Conservation (phyloP, 371 early-diverging fungal genomes). For the Syncephalastrum contaminatum region DNA sequence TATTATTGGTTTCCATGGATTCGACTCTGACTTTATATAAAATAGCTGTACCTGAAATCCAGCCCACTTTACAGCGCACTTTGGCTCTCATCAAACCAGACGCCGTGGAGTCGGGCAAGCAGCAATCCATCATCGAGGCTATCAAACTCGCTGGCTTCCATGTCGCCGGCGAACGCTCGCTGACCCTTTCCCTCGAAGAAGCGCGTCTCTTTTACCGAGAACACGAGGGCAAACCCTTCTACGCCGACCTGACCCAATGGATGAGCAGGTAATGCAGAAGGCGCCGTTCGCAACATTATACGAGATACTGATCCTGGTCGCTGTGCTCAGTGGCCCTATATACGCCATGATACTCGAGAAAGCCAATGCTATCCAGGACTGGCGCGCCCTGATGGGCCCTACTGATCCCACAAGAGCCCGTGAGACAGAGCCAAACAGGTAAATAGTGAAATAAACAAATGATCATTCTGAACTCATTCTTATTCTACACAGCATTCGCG, state of each 20-base stretch:
- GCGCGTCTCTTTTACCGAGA: constrained; percentile 71
- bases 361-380: constrained; percentile 56
- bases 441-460: constrained; percentile 7
- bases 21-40: background rate
- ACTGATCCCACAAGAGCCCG: constrained; percentile 69
- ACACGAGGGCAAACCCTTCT: constrained; percentile 70
- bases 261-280: constrained; percentile 61
- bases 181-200: constrained; percentile 46
- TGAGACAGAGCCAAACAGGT: constrained; percentile 52
- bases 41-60: constrained; percentile 2
- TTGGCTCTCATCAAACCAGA: constrained; percentile 41
- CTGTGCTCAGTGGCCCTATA: constrained; percentile 58
- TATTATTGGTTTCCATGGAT: background rate
- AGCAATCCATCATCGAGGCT: constrained; percentile 56
- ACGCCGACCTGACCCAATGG: constrained; percentile 62
- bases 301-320: background rate
- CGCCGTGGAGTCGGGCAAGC: constrained; percentile 31
- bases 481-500: constrained; percentile 46
- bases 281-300: background rate
- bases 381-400: constrained; percentile 76
- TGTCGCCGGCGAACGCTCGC: constrained; percentile 58
- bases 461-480: background rate
- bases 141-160: constrained; percentile 58
- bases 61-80: constrained; percentile 11
- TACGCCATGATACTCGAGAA: constrained; percentile 67